Evolutionary conservation across 306 rosid species (phyloP).

Genomic region (Castanospermum australe): DNA sequence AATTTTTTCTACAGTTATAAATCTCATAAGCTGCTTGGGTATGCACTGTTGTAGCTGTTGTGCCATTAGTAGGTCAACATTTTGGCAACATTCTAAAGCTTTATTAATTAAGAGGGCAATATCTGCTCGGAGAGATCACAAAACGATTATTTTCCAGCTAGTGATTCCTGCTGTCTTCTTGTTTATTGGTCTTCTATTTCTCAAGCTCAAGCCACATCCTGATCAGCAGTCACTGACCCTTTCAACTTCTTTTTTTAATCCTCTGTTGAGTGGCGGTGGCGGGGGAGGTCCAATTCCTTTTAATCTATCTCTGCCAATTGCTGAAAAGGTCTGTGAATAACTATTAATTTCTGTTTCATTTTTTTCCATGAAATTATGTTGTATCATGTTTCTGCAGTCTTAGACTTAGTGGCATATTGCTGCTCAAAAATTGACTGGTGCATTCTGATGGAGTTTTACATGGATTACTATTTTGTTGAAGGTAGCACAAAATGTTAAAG

Average conservation of each 20-base stretch:
- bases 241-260: slow-evolving; percentile 88
- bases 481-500: slow-evolving; percentile 68
- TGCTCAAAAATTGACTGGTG: slow-evolving; percentile 15
- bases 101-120: slow-evolving; percentile 80
- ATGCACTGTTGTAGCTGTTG: slow-evolving; percentile 74
- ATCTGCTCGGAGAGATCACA: slow-evolving; percentile 90
- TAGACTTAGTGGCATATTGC: neutral
- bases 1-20: slow-evolving; percentile 50
- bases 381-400: neutral
- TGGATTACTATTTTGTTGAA: slow-evolving; percentile 39
- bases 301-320: slow-evolving; percentile 71
- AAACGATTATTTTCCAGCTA: slow-evolving; percentile 91
- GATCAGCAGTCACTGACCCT: slow-evolving; percentile 78
- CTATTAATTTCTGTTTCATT: slow-evolving; percentile 18
- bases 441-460: slow-evolving; percentile 23
- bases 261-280: slow-evolving; percentile 82
- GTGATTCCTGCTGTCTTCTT: slow-evolving; percentile 86
- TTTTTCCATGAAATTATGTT: neutral
- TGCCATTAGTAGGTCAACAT: slow-evolving; percentile 66
- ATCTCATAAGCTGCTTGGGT: slow-evolving; percentile 58
- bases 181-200: slow-evolving; percentile 83
- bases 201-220: slow-evolving; percentile 97
- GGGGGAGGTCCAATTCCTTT: slow-evolving; percentile 98
- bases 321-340: slow-evolving; percentile 70
- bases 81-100: slow-evolving; percentile 90